Conservation (phyloP, 306 rosid species). For the Notholithocarpus densiflorus region DNA sequence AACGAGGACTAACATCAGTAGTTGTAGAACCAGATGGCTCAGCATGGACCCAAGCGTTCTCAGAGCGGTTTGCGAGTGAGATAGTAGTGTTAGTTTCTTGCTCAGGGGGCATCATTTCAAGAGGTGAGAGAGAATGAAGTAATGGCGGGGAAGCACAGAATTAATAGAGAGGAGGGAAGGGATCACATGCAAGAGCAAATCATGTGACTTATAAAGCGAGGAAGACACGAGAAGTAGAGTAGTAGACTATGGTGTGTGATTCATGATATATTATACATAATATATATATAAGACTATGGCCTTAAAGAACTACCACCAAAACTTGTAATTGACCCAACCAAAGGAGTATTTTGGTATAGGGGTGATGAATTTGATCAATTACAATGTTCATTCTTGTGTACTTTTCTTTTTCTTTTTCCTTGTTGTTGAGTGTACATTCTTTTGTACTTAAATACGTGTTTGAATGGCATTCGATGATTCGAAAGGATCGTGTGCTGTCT, state of each 20-base stretch:
- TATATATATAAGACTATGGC: not conserved
- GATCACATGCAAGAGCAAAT: slow-evolving; percentile 32
- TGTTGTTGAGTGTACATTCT: too few species aligned
- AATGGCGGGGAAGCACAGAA: not conserved
- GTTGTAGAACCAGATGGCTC: slow-evolving; percentile 29
- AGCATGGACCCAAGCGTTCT: slow-evolving; percentile 41
- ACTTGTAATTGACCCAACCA: not conserved
- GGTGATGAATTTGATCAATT: slow-evolving; percentile 14
- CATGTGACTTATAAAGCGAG: slow-evolving; percentile 34
- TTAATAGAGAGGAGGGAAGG: not conserved
- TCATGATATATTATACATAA: not conserved
- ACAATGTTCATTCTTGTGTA: not conserved
- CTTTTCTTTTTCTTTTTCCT: too few species aligned
- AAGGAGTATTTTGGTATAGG: not conserved
- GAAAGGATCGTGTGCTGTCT: too few species aligned
- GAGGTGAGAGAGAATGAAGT: not conserved
- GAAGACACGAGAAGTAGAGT: slow-evolving; percentile 23
- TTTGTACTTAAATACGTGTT: slow-evolving; percentile 4
- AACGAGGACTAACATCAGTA: slow-evolving; percentile 23
- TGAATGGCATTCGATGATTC: not conserved
- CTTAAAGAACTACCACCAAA: slow-evolving; percentile 20
- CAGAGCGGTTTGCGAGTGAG: slow-evolving; percentile 33
- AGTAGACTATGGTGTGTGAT: not conserved
- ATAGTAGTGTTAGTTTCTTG: slow-evolving; percentile 49
- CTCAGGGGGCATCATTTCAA: slow-evolving; percentile 74